Percentiles rank a stretch among this genome's conserved stretches.
These are phyloP conservation scores for Oldenlandia corymbosa DNA, from an alignment of 257 asterid genomes.

Conservation along the genomic window DNA sequence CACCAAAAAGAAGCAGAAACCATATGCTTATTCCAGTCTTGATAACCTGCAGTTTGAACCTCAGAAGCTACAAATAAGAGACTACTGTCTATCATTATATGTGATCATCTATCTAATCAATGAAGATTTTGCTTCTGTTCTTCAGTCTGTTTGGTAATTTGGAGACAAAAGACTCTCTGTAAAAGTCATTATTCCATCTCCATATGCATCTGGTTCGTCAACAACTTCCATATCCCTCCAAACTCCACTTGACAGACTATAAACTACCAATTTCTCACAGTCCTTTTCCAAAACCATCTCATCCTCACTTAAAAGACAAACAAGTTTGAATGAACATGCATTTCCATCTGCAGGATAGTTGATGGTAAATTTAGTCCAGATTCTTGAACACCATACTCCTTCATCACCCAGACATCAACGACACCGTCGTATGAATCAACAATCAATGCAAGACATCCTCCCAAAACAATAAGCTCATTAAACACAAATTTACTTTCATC, in stretches of 20 bases:
- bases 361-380: constrained; percentile 37
- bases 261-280: constrained; percentile 13
- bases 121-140: too few species aligned
- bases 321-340: constrained; percentile 11
- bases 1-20: too few species aligned
- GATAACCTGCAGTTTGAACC: too few species aligned
- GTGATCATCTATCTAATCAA: too few species aligned
- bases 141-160: too few species aligned
- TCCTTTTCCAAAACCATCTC: constrained; percentile 25
- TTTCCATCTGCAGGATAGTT: constrained; percentile 15
- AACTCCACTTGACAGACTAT: constrained; percentile 11
- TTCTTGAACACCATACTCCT: constrained; percentile 29
- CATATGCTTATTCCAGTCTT: too few species aligned
- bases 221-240: constrained; percentile 20
- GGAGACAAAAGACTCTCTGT: constrained; percentile 26
- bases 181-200: constrained; percentile 16
- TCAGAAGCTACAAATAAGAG: too few species aligned
- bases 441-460: constrained; percentile 42
- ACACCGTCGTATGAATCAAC: background rate
- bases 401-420: constrained; percentile 40
- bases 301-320: constrained; percentile 24
- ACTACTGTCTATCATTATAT: too few species aligned
- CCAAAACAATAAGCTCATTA: constrained; percentile 26
- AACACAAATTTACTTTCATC: constrained; percentile 21
- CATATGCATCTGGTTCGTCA: constrained; percentile 19